Conservation (phyloP, 78 protist genomes). For the Pigoraptor vietnamica region DNA sequence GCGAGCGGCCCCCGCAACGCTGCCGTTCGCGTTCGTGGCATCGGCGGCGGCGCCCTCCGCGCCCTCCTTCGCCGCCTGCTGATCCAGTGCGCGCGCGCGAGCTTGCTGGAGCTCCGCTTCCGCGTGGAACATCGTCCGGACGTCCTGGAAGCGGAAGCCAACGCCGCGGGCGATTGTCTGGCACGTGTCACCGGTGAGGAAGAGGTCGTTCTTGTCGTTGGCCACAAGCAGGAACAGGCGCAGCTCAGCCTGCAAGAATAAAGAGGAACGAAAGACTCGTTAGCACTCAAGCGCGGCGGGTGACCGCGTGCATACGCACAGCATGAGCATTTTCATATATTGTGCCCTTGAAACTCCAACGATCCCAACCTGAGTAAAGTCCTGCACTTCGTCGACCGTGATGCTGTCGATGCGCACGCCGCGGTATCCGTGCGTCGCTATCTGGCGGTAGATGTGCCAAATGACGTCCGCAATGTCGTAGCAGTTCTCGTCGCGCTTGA, state of each 20-base stretch:
- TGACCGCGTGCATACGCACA: too few species aligned
- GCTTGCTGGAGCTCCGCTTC: neutral
- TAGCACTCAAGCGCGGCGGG: too few species aligned
- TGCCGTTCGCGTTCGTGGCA: neutral
- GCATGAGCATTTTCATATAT: neutral
- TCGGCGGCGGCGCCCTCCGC: neutral
- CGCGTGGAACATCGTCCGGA: conserved; percentile 9
- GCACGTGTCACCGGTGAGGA: conserved; percentile 32
- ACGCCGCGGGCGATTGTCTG: conserved; percentile 35
- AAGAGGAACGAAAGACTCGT: too few species aligned
- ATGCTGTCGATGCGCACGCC: conserved; percentile 4
- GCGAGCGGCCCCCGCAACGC: neutral
- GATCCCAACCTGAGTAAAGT: conserved; percentile 21
- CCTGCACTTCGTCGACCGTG: conserved; percentile 37
- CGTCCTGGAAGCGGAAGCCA: conserved; percentile 32
- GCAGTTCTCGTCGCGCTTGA: neutral
- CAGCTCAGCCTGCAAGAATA: conserved; percentile 16
- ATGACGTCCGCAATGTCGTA: conserved; percentile 19
- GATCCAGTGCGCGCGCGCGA: neutral
- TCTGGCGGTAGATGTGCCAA: neutral
- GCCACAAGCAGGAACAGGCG: neutral
- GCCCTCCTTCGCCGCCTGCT: neutral
- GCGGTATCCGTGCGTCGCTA: neutral
- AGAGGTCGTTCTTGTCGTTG: neutral
- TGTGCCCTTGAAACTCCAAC: too few species aligned